Base-by-base conservation (phyloP, 371 early-diverging fungal genomes). In the Gilbertella persicaria region DNA sequence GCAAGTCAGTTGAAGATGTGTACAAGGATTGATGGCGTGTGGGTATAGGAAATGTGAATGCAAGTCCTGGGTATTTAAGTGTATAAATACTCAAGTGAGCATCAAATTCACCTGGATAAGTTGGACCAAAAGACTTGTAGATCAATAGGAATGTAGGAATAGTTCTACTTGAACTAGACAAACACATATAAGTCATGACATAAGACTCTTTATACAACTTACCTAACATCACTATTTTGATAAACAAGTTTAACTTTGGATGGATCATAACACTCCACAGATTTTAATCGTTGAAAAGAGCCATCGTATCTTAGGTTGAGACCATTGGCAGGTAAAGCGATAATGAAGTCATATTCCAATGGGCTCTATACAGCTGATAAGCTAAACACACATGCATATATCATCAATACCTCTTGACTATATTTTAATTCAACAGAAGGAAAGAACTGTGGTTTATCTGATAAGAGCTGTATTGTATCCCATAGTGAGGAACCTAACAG, bases 11-110 rank as follows among this genome's bases (percentile, higher is more conserved):
- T 1, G 81, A 76, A 43, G 68, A 45, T 52, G 49, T 59, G 52
- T 81, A 83, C 5, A 82, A 46, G 17, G 77, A 64, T 30, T 72
- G 67, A 48, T 82, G 80, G 30, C 73, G 63, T 23, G 72, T 71
- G 17, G 91, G 89, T 48, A 91, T 85, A 17, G 87, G 84, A 59
- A 91, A 91, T 3, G 82, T 77, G 61, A 91, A 84, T 3, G 89
- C 78, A 24, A 91, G 45, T 21, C 91, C 91, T 16, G 88, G 89
- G 62, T 90, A 90, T 50, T 76, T 82, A 16, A 89, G 60, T 3
- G 84, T 84, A 45, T 88, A 90, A 36, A 72, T 61, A 17, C 78
- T 69, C 45, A 69, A 73, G 14, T 61, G 51, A 0, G 58, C 42
- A 58, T 85, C 80, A 58, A 84, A 86, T 49, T 78, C 82, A 20